Base-by-base conservation (phyloP, 1,284 basidiomycete genomes). In the Ustilago cynodontis region DNA sequence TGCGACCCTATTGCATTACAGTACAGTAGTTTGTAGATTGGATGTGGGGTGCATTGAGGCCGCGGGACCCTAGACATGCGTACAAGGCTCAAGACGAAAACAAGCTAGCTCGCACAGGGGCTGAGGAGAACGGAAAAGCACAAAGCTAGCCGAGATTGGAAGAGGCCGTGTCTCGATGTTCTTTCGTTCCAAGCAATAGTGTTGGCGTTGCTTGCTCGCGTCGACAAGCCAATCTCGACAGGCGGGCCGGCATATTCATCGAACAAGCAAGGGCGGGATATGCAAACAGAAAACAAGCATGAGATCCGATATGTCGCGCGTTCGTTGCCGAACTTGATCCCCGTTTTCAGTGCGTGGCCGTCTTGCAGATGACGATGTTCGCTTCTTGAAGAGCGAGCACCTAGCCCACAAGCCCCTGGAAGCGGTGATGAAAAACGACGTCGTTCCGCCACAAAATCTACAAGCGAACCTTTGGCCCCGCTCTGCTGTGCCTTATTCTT, bases 201-300 rank as follows among this genome's bases (percentile, higher is more conserved):
- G n/a, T 22, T 20, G 41, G 41, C 20, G 41, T 43, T n/a, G 20
- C 20, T 43, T 43, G 41, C 41, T 28, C 47, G 24, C 47, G 47
- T 26, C 26, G 22, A 49, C 43, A 24, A 28, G 47, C 47, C 24
- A 49, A 24, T 49, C 24, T 49, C 41, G 47, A 49, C 47, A 49
- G 47, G 47, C 47, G 22, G 47, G 24, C 24, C 24, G 47, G 22
- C 26, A 28, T 26, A 26, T 24, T 2, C 47, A 49, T 26, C 24
- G 24, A 28, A 53, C 20, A 10, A 24, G 20, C 20, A 18, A 20
- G 20, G 58, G 39, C 24, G 37, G 41, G 26, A 31, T 29, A 28
- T 49, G 47, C 47, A 28, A 49, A 24, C 26, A 28, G 47, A 49
- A 28, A 49, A 49, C 47, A 49, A 49, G 20, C 22, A 49, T 11